These are phyloP conservation scores for Calophaca sinica DNA, from an alignment of 306 rosid genomes.

Conservation along the genomic window DNA sequence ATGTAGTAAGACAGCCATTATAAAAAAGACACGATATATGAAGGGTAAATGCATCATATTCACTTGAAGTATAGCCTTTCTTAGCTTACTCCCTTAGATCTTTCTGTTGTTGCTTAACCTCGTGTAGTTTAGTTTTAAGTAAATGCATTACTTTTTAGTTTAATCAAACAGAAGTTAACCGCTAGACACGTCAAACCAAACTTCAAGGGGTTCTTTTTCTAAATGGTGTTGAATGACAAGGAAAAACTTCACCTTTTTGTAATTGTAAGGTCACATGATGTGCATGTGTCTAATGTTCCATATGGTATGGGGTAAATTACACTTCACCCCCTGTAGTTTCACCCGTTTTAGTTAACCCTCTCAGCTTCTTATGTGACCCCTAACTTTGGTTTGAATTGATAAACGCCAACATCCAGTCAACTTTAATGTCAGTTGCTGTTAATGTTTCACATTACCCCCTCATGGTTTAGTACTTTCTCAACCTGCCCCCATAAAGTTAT, in stretches of 20 bases:
- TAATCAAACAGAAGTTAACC: slow-evolving; percentile 2
- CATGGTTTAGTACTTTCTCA: no score
- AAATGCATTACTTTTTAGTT: not conserved
- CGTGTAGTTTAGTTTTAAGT: not conserved
- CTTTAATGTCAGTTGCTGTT: no score
- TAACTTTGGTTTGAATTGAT: not conserved
- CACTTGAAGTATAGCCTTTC: slow-evolving; percentile 12
- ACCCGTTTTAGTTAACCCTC: not conserved
- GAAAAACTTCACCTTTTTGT: not conserved
- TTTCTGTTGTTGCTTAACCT: not conserved
- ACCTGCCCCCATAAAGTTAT: no score
- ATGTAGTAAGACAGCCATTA: slow-evolving; percentile 13
- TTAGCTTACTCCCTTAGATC: not conserved
- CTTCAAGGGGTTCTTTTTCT: no score
- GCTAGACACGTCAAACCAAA: not conserved
- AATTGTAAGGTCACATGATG: not conserved
- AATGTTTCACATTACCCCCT: no score
- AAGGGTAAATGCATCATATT: not conserved
- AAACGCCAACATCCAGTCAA: not conserved
- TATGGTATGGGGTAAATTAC: not conserved
- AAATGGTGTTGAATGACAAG: no score
- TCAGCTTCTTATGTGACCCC: not conserved
- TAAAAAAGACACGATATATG: not conserved
- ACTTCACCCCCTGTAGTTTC: not conserved
- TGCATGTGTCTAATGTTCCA: slow-evolving; percentile 2